Evolutionary conservation across 129 eudicot genomes (phyloP), one percentile per base, ranked within the genome.

Genomic region (Glebionis coronaria): DNA sequence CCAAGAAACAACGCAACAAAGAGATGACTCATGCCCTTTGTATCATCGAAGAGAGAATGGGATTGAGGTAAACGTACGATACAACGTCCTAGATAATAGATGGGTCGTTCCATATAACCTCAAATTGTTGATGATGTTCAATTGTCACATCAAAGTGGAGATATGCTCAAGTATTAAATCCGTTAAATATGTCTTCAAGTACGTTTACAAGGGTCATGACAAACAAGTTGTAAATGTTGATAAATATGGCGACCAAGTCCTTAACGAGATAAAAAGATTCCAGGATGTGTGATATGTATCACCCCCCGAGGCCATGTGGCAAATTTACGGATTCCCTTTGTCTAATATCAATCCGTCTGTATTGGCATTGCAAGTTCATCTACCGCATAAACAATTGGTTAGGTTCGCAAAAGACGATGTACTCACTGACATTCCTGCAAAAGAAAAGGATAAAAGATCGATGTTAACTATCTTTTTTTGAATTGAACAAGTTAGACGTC

Each of bases 241-340:
- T 51, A 18, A 18, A 13, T 20, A 51, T 7, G 1, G 2, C n/a
- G 56, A 51, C 2, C 0, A 0, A 12, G 56, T 51, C 16, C 20
- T n/a, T 51, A 51, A 51, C 5, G 56, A 51, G 23, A 51, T 51
- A 51, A 51, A 51, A 20, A 14, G 56, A 2, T 51, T 13, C 16
- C 56, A 51, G n/a, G 56, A 51, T n/a, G 56, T 20, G 16, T 20
- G 21, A 0, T 51, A 51, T 51, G 23, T 51, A 9, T 51, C 23
- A 51, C 18, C 56, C 16, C 56, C 56, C 56, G 56, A 51, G 7
- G 56, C 56, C 4, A 51, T 51, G 56, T 51, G 56, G 56, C 18
- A 10, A 6, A 51, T 51, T 15, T 51, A 13, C n/a, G 5, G 16
- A 14, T 51, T 51, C 7, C 56, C 56, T 0, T 2, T 51, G 4